Evolutionary conservation across 2,329 filamentous ascomycete genomes (phyloP).

Genomic region (Nothophoma quercina): DNA sequence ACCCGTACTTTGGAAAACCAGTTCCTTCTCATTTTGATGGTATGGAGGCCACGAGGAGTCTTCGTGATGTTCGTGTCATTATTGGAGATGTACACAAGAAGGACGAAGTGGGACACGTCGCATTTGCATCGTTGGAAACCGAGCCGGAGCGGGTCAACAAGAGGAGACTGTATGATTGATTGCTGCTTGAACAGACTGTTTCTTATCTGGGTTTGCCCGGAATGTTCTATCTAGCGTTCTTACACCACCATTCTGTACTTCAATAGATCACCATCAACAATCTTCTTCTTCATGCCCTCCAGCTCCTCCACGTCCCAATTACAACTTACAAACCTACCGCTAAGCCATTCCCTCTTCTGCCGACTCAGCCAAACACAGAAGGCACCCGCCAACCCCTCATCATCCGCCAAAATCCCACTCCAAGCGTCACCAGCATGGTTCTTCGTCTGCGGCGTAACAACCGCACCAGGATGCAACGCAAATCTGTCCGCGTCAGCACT

Average conservation of each 20-base stretch:
- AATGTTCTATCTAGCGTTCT: too few species aligned
- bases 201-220: too few species aligned
- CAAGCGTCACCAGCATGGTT: constrained; percentile 13
- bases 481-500: not conserved
- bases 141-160: not conserved
- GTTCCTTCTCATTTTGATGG: constrained; percentile 4
- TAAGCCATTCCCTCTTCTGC: constrained; percentile 32
- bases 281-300: constrained; percentile 11
- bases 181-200: too few species aligned
- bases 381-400: constrained; percentile 37
- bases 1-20: not conserved
- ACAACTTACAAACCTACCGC: constrained; percentile 30
- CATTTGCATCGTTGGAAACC: constrained; percentile 6
- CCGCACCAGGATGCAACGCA: constrained; percentile 35
- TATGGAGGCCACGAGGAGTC: not conserved
- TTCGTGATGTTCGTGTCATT: constrained; percentile 2
- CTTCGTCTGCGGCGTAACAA: constrained; percentile 26
- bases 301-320: constrained; percentile 43
- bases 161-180: constrained; percentile 2
- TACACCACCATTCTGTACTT: constrained; percentile 18
- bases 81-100: constrained; percentile 9
- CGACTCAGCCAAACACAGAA: constrained; percentile 35
- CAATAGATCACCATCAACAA: constrained; percentile 14
- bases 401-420: constrained; percentile 23
- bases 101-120: constrained; percentile 1